Evolutionary conservation across 768 basidiomycete species (phyloP).

Genomic region (Amylocystis lapponica): DNA sequence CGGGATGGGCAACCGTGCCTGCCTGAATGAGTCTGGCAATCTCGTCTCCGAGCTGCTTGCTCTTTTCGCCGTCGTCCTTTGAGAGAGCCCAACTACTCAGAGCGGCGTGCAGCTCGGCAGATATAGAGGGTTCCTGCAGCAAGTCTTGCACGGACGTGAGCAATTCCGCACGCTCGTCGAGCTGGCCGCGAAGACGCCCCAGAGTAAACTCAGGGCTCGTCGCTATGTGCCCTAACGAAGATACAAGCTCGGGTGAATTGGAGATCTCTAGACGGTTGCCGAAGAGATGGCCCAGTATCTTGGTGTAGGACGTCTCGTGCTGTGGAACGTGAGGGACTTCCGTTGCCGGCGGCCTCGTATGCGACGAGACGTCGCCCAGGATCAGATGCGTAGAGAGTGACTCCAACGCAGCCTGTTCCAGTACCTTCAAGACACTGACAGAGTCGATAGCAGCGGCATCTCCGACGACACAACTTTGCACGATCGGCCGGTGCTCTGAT

Average conservation of each 20-base stretch:
- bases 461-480: constrained; percentile 64
- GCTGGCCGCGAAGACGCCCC: constrained; percentile 80
- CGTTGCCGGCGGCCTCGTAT: background rate
- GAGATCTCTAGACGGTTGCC: constrained; percentile 72
- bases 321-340: constrained; percentile 66
- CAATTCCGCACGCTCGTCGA: constrained; percentile 71
- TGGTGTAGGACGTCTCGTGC: constrained; percentile 89
- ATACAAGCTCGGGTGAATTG: constrained; percentile 75
- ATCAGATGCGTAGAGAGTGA: constrained; percentile 39
- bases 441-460: constrained; percentile 33
- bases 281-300: constrained; percentile 80
- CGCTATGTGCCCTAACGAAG: constrained; percentile 64
- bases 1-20: constrained; percentile 17
- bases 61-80: constrained; percentile 66
- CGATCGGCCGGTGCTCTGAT: constrained; percentile 34
- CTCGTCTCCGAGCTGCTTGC: constrained; percentile 50
- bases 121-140: constrained; percentile 44
- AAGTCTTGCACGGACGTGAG: constrained; percentile 58
- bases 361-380: constrained; percentile 36
- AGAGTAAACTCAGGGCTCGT: constrained; percentile 95
- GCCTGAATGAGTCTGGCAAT: constrained; percentile 41
- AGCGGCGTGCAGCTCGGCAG: constrained; percentile 57
- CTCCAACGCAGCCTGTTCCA: constrained; percentile 36
- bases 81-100: constrained; percentile 76
- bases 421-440: constrained; percentile 45